phyloP scores from a whole-genome alignment of 2,329 filamentous ascomycete species.

The Coniochaeta sp. region DNA sequence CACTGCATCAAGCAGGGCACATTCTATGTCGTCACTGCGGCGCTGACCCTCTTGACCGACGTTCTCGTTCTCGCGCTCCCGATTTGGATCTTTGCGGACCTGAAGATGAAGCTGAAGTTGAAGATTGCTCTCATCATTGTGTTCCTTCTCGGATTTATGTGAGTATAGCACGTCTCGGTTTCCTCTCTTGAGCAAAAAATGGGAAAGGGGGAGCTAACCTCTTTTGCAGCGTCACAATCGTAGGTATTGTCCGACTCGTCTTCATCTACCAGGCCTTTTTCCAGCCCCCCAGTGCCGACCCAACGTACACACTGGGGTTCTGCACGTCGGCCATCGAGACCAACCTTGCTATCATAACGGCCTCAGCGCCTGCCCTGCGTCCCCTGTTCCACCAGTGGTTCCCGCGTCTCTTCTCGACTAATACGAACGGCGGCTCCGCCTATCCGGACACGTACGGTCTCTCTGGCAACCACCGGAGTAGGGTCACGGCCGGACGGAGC shows the following conservation, averaged over 20 bases:
- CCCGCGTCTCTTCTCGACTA: conserved; percentile 21
- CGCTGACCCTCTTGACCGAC: conserved; percentile 24
- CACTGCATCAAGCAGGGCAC: conserved; percentile 18
- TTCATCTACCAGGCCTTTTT: conserved; percentile 18
- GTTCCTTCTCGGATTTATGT: conserved; percentile 30
- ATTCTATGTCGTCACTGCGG: conserved; percentile 17
- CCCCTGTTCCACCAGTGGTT: conserved; percentile 25
- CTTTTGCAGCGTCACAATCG: conserved; percentile 20
- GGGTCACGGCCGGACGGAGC: neutral
- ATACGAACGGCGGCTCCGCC: neutral
- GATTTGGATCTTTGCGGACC: conserved; percentile 29
- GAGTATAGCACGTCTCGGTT: conserved; percentile 10
- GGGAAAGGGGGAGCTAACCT: neutral
- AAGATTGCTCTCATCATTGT: conserved; percentile 31
- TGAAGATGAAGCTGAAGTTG: conserved; percentile 28
- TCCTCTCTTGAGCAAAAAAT: neutral
- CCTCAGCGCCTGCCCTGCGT: conserved; percentile 26
- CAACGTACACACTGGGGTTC: conserved; percentile 23
- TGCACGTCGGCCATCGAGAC: conserved; percentile 24
- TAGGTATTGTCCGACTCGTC: conserved; percentile 25
- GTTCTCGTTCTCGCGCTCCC: conserved; percentile 26
- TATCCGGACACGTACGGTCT: conserved; percentile 1
- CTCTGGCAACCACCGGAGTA: neutral
- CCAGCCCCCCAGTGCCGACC: conserved; percentile 10
- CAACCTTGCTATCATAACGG: conserved; percentile 29